These are phyloP conservation scores for Alternaria hordeiaustralica DNA, from an alignment of 2,329 filamentous ascomycete genomes.

Conservation along the genomic window DNA sequence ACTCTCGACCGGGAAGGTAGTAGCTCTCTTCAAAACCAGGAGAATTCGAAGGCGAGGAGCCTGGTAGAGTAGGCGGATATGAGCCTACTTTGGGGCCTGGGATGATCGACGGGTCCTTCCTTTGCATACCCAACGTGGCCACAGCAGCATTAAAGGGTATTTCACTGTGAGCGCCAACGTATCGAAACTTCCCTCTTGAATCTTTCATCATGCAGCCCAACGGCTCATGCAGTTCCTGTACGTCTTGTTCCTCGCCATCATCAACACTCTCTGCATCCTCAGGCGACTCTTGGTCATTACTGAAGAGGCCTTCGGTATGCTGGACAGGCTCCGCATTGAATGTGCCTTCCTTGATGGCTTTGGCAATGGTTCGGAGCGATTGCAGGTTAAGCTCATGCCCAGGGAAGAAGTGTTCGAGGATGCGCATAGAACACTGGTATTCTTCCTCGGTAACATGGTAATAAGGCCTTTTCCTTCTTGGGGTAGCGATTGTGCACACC, in stretches of 20 bases:
- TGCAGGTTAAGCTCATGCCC: conserved; percentile 45
- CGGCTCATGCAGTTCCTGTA: conserved; percentile 45
- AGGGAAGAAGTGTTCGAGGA: conserved; percentile 47
- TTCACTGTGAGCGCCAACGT: conserved; percentile 47
- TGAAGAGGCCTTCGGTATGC: conserved; percentile 31
- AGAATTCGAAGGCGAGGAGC: conserved; percentile 27
- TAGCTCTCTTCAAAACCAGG: conserved; percentile 23
- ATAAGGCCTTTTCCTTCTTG: conserved; percentile 46
- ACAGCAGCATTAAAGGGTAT: conserved; percentile 49
- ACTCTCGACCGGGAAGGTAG: conserved; percentile 40
- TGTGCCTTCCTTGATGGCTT: conserved; percentile 41
- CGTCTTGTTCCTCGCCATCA: conserved; percentile 39
- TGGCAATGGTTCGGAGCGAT: conserved; percentile 41
- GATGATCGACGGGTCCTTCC: conserved; percentile 37
- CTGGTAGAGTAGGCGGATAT: conserved; percentile 39
- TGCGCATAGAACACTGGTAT: conserved; percentile 47
- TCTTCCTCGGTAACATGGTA: conserved; percentile 51
- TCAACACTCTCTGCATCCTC: conserved; percentile 32
- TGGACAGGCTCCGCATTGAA: conserved; percentile 30
- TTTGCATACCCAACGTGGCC: conserved; percentile 34
- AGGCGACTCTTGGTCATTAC: conserved; percentile 27
- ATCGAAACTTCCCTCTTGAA: conserved; percentile 42
- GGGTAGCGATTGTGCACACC: conserved; percentile 44
- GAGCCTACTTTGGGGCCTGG: conserved; percentile 36
- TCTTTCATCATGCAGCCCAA: conserved; percentile 49